These are phyloP conservation scores for Staphylotrichum longicolle DNA, from an alignment of 495 filamentous ascomycete genomes.

Conservation along the genomic window DNA sequence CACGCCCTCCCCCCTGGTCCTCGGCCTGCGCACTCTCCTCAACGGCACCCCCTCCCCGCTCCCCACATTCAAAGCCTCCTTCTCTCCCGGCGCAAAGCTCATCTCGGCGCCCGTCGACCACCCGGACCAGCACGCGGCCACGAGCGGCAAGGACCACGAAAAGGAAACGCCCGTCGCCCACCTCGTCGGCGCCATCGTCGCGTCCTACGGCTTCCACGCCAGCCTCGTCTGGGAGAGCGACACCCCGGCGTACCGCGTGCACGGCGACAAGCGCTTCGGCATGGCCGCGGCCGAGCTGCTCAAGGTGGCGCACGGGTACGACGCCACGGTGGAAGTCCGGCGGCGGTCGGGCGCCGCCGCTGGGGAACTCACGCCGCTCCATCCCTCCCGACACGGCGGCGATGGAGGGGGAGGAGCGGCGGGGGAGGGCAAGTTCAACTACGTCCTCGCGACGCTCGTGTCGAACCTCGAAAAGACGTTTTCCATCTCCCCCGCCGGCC, in stretches of 20 bases:
- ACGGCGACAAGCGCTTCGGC: conserved; percentile 73
- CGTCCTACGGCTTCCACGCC: conserved; percentile 85
- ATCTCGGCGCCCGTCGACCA: conserved; percentile 42
- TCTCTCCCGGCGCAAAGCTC: conserved; percentile 64
- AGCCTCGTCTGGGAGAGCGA: conserved; percentile 85
- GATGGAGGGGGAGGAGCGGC: neutral
- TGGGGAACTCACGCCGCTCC: neutral
- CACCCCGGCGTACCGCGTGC: conserved; percentile 68
- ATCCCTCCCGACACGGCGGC: neutral
- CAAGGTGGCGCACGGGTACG: conserved; percentile 64
- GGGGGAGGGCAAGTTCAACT: conserved; percentile 51
- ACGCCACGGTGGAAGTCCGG: conserved; percentile 52
- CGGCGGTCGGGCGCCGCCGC: neutral
- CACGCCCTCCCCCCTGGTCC: conserved; percentile 38
- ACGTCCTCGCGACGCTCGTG: conserved; percentile 71
- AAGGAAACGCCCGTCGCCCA: conserved; percentile 20
- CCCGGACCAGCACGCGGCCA: conserved; percentile 13
- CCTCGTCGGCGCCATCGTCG: conserved; percentile 76
- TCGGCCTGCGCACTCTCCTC: conserved; percentile 59
- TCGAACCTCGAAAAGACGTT: conserved; percentile 78
- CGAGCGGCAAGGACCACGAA: conserved; percentile 4
- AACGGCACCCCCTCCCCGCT: conserved; percentile 46
- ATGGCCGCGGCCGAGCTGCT: conserved; percentile 78
- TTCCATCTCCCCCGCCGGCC: conserved; percentile 67
- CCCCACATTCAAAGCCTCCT: conserved; percentile 58